Conservation (phyloP, 2,329 filamentous ascomycete species). For the Xylaria sp. region DNA sequence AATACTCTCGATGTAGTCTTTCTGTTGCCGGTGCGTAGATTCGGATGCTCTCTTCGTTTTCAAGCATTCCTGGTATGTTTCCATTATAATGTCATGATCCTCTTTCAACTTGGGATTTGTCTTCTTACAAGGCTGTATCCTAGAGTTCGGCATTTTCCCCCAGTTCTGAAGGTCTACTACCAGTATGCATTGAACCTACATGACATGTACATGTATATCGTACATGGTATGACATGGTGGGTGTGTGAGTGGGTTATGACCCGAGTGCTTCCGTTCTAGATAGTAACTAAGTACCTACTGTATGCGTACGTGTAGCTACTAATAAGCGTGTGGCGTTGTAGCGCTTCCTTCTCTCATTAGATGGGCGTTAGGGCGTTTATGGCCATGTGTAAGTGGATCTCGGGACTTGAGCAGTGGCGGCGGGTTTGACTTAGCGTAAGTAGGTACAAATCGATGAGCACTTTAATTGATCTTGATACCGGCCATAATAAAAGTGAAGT, state of each 20-base stretch:
- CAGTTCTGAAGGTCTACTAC: too few relatives aligned
- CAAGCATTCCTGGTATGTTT: background rate
- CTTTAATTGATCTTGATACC: background rate
- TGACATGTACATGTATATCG: too few relatives aligned
- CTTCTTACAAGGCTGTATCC: too few relatives aligned
- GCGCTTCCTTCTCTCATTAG: slow-evolving; percentile 8
- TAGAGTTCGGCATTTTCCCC: too few relatives aligned
- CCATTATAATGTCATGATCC: too few relatives aligned
- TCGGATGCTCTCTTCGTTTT: background rate
- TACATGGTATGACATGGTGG: too few relatives aligned
- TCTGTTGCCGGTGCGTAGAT: background rate
- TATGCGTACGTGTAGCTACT: background rate
- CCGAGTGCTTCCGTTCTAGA: background rate
- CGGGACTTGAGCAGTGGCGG: slow-evolving; percentile 20
- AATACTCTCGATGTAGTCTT: background rate
- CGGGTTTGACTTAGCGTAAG: background rate
- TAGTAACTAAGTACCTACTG: background rate
- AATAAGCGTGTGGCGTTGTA: slow-evolving; percentile 14
- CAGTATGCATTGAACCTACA: too few relatives aligned
- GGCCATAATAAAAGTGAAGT: background rate
- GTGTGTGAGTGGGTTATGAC: background rate
- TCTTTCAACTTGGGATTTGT: too few relatives aligned
- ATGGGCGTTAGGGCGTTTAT: background rate
- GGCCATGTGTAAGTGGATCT: slow-evolving; percentile 29
- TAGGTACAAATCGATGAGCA: slow-evolving; percentile 5